A percentile compares a stretch with the other conserved stretches of the same genome.
Evolutionary conservation across 108 stramenopile genomes (phyloP).

Genomic region (Stephanodiscus triporus): DNA sequence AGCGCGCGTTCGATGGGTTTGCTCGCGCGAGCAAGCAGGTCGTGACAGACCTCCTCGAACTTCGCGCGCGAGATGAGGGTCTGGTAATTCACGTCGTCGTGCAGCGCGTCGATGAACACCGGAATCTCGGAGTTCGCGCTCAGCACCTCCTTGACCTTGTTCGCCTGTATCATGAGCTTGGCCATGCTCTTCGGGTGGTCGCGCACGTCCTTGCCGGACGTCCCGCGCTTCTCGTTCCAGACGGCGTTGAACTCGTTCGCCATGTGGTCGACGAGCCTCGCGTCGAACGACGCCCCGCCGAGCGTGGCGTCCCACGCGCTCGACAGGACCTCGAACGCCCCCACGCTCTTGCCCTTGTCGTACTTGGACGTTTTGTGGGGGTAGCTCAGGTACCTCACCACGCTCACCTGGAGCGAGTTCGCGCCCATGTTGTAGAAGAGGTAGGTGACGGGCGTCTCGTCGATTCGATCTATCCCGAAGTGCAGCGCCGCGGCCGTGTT

Average conservation of each 20-base stretch:
- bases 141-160: constrained; percentile 98
- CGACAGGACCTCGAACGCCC: constrained; percentile 89
- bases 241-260: constrained; percentile 93
- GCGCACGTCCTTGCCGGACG: constrained; percentile 81
- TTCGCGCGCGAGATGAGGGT: constrained; percentile 84
- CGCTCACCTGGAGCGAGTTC: constrained; percentile 83
- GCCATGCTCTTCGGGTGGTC: constrained; percentile 89
- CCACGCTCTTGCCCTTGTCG: constrained; percentile 87
- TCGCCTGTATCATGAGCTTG: constrained; percentile 94
- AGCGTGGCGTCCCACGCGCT: constrained; percentile 95
- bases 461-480: constrained; percentile 95
- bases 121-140: constrained; percentile 97
- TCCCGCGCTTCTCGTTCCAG: constrained; percentile 68
- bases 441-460: constrained; percentile 75
- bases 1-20: constrained; percentile 83
- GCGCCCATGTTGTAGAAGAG: constrained; percentile 99
- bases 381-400: constrained; percentile 81
- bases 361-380: constrained; percentile 68
- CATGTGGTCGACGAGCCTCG: constrained; percentile 89
- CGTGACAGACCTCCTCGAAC: constrained; percentile 88
- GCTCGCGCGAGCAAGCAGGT: constrained; percentile 81
- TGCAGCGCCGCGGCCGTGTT: constrained; percentile 98
- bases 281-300: constrained; percentile 91
- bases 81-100: constrained; percentile 89
- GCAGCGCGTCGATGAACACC: constrained; percentile 91